phyloP scores from a whole-genome alignment of 768 basidiomycete genomes.

The Antrodiella citrinella region DNA sequence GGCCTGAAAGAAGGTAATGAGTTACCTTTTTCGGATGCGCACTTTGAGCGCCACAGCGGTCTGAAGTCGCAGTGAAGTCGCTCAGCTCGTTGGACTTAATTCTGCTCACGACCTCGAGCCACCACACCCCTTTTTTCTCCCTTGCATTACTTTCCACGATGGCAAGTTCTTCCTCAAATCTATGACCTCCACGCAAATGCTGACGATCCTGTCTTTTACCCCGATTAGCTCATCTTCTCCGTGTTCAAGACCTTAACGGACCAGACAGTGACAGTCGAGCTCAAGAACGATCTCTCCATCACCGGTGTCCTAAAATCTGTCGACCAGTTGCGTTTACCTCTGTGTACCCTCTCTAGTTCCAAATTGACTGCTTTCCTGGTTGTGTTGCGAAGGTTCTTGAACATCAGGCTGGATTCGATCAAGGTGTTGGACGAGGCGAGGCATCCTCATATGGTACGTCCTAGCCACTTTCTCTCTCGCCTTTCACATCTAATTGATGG shows the following conservation, averaged over 20 bases:
- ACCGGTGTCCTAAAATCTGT: conserved; percentile 94
- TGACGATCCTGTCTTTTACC: too few relatives aligned
- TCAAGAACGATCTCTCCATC: conserved; percentile 98
- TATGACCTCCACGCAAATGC: too few relatives aligned
- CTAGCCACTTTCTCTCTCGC: background rate
- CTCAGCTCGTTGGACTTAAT: too few relatives aligned
- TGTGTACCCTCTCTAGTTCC: background rate
- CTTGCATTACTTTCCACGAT: too few relatives aligned
- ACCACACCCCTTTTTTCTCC: too few relatives aligned
- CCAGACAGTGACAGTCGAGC: conserved; percentile 92
- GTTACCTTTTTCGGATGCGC: too few relatives aligned
- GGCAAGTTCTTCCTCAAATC: too few relatives aligned
- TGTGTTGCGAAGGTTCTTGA: conserved; percentile 62
- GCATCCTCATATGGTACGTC: conserved; percentile 92
- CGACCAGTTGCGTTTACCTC: conserved; percentile 71
- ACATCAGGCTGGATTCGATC: conserved; percentile 93
- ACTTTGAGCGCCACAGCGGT: too few relatives aligned
- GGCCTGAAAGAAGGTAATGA: too few relatives aligned
- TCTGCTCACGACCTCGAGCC: too few relatives aligned
- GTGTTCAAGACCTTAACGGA: conserved; percentile 99
- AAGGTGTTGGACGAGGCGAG: conserved; percentile 85
- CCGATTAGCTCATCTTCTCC: conserved; percentile 89
- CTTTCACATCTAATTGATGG: background rate
- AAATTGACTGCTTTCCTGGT: too few relatives aligned
- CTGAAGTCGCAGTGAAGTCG: too few relatives aligned